Evolutionary conservation across 176 grass and related monocot species (phyloP), one percentile per base, ranked within the genome.

Genomic region (Juncus effusus): DNA sequence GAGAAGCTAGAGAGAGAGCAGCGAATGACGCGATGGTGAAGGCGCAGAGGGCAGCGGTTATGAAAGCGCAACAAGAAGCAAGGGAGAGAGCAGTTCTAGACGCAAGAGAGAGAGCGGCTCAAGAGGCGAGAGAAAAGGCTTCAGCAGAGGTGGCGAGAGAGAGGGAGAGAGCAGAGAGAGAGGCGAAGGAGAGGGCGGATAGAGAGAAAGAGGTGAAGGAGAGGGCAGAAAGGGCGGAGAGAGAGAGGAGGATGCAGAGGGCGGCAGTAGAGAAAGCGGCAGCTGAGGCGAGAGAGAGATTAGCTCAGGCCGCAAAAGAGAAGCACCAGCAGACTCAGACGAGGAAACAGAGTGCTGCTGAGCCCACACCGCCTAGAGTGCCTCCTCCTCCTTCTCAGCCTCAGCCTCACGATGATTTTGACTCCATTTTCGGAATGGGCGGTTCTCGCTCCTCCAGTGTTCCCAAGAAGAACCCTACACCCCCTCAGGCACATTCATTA

Each of bases 351-450:
- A 85, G 49, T 28, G 19, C 19, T 28, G 19, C 19, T 9, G 44
- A 47, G 44, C 44, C 44, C 44, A 47, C 44, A 9, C 44, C 44
- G 44, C 9, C 44, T 47, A 13, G 28, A 12, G 59, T 62, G 38
- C 35, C 59, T 12, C 35, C 59, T 28, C 35, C 16, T 39, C 3
- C 62, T 53, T 41, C 16, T 37, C 62, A 66, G 44, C n/a, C 16
- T 37, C 62, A 66, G 44, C n/a, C 52, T 37, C 58, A 80, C 49
- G 83, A 99, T 85, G 95, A 99, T 77, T 73, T 99, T 13, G 94
- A 97, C n/a, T 92, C 94, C 5, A 89, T 97, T 64, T 97, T 97
- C 49, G 78, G 90, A 53, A 82, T 80, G 84, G 78, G 81, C 44
- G 44, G 73, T 54, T 57, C 83, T 59, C 88, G 88, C 74, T 75